Evolutionary conservation across 2,329 filamentous ascomycete species (phyloP).

Genomic region (Amylocarpus encephaloides): DNA sequence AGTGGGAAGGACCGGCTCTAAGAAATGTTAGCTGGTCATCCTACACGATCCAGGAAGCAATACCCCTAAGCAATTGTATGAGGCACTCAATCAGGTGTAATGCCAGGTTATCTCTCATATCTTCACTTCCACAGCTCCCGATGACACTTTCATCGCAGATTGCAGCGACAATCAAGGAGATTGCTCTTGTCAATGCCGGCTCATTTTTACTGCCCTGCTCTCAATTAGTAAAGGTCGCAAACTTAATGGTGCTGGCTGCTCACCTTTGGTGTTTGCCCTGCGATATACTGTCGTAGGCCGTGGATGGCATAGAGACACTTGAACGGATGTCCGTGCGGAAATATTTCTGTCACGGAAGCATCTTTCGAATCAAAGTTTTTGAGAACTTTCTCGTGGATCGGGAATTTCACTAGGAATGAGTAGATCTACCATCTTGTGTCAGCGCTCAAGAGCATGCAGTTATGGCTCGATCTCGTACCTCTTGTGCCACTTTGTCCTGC

Average conservation of each 20-base stretch:
- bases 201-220: slow-evolving; percentile 25
- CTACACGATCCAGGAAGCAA: slow-evolving; percentile 5
- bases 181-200: slow-evolving; percentile 37
- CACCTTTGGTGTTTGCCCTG: slow-evolving; percentile 23
- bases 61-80: slow-evolving; percentile 49
- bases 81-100: slow-evolving; percentile 52
- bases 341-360: slow-evolving; percentile 54
- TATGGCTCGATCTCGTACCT: slow-evolving; percentile 41
- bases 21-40: slow-evolving; percentile 27
- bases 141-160: slow-evolving; percentile 52
- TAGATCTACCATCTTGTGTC: slow-evolving; percentile 48
- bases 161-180: slow-evolving; percentile 52
- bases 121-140: slow-evolving; percentile 37
- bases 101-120: slow-evolving; percentile 44
- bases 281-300: slow-evolving; percentile 57
- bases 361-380: slow-evolving; percentile 49
- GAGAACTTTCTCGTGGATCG: slow-evolving; percentile 58
- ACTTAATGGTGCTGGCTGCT: slow-evolving; percentile 28
- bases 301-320: slow-evolving; percentile 68
- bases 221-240: slow-evolving; percentile 28
- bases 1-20: slow-evolving; percentile 34
- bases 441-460: not conserved
- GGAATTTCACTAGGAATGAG: slow-evolving; percentile 63
- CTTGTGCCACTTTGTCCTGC: slow-evolving; percentile 60
- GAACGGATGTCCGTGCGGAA: slow-evolving; percentile 63